Conservation (phyloP, 192 early-diverging fungal species). For the Linnemannia hyalina region DNA sequence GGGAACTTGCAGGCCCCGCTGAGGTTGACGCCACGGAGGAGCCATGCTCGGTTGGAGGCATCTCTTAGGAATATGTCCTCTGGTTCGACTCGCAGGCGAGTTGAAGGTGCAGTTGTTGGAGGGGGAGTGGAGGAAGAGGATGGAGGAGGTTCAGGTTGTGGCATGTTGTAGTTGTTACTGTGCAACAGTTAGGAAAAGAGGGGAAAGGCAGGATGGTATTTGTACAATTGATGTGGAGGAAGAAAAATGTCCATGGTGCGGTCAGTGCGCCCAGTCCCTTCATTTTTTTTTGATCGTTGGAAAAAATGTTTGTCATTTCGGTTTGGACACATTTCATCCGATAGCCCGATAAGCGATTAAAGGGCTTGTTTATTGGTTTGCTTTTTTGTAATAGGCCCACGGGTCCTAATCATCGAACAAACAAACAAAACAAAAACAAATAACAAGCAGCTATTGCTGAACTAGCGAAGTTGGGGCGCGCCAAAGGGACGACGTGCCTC, state of each 20-base stretch:
- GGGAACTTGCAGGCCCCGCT: conserved; percentile 70
- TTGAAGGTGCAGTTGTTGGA: background rate
- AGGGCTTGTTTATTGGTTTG: background rate
- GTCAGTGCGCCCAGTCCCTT: background rate
- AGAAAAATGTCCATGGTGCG: background rate
- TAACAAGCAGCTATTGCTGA: background rate
- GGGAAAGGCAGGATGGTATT: background rate
- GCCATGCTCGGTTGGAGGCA: conserved; percentile 55
- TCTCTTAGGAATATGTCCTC: conserved; percentile 37
- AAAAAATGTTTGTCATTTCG: conserved; percentile 27
- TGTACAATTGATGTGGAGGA: background rate
- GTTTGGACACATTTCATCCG: background rate
- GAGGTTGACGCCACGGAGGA: conserved; percentile 70
- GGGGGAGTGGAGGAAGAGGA: background rate
- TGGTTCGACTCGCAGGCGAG: conserved; percentile 22
- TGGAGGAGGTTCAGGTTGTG: background rate
- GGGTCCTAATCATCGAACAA: background rate
- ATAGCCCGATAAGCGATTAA: background rate
- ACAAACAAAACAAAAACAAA: background rate
- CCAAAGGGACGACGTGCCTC: background rate
- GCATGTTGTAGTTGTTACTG: background rate
- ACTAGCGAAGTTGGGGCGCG: background rate
- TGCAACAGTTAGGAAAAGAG: background rate
- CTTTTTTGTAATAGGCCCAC: background rate
- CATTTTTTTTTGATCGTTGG: background rate